These are phyloP conservation scores for Populus hybrid DNA, from an alignment of 441 rosid species.

Conservation along the genomic window DNA sequence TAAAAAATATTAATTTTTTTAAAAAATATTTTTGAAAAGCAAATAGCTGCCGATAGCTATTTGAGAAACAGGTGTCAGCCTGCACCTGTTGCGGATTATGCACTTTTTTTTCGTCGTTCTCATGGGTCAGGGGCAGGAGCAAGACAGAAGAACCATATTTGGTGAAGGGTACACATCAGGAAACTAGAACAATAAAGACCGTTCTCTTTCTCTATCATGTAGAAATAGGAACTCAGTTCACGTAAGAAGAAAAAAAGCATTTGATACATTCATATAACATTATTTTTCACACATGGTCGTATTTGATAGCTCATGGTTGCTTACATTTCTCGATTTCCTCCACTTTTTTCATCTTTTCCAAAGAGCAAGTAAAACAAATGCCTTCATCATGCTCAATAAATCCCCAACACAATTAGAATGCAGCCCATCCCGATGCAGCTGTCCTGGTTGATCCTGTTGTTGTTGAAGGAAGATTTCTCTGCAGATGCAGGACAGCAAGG, in stretches of 20 bases:
- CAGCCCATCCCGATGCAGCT: conserved; percentile 95
- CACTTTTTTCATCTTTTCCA: conserved; percentile 1
- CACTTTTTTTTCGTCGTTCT: no score
- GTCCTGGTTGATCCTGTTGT: conserved; percentile 41
- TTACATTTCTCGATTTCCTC: conserved; percentile 15
- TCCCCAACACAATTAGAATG: conserved; percentile 44
- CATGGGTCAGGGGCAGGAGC: no score
- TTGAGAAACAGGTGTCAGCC: no score
- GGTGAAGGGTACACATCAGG: no score
- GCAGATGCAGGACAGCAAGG: conserved; percentile 28
- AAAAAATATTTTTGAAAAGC: no score
- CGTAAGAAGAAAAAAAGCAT: conserved; percentile 10
- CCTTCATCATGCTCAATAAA: conserved; percentile 16
- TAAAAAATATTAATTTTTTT: no score
- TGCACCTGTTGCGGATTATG: no score
- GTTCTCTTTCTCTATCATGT: conserved; percentile 14
- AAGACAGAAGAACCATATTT: no score
- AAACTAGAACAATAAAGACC: background rate
- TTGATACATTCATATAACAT: conserved; percentile 19
- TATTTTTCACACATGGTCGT: conserved; percentile 28
- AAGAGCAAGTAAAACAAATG: conserved; percentile 22
- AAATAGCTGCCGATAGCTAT: no score
- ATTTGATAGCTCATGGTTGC: conserved; percentile 22
- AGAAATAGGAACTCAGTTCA: conserved; percentile 11
- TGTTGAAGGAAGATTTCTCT: conserved; percentile 72